Conservation (phyloP, 2,329 filamentous ascomycete species). For the Penicillium paneum region DNA sequence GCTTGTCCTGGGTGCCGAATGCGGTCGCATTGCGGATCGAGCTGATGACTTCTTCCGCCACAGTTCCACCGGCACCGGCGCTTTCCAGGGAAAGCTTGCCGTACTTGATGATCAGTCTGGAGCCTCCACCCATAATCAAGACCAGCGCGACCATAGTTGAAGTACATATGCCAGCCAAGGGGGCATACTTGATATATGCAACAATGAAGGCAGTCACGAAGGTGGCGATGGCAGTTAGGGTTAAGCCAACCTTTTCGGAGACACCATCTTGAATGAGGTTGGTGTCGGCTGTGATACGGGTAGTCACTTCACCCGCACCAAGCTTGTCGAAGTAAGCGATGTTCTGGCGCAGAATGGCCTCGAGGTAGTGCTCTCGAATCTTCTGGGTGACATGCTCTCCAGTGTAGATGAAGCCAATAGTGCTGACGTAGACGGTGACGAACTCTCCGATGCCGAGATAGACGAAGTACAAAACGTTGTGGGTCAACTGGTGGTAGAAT, state of each 20-base stretch:
- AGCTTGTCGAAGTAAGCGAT: slow-evolving; percentile 92
- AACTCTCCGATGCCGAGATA: slow-evolving; percentile 83
- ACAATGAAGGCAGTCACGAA: slow-evolving; percentile 89
- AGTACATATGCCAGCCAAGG: slow-evolving; percentile 80
- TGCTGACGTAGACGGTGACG: slow-evolving; percentile 71
- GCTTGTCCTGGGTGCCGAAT: slow-evolving; percentile 87
- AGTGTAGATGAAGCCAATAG: slow-evolving; percentile 84
- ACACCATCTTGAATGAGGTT: slow-evolving; percentile 93
- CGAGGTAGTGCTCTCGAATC: slow-evolving; percentile 78
- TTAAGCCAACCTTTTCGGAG: slow-evolving; percentile 81
- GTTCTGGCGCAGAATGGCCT: slow-evolving; percentile 80
- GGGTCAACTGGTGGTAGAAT: slow-evolving; percentile 60
- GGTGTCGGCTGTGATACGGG: slow-evolving; percentile 88
- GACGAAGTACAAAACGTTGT: slow-evolving; percentile 75
- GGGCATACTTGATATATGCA: slow-evolving; percentile 88
- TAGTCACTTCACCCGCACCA: slow-evolving; percentile 89
- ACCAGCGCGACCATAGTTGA: slow-evolving; percentile 78
- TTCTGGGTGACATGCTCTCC: slow-evolving; percentile 76
- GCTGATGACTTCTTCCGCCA: slow-evolving; percentile 91
- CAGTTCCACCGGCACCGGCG: slow-evolving; percentile 78
- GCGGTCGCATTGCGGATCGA: slow-evolving; percentile 89
- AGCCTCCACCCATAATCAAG: slow-evolving; percentile 71
- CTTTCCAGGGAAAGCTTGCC: slow-evolving; percentile 74
- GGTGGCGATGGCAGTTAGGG: slow-evolving; percentile 70
- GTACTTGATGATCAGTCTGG: slow-evolving; percentile 72